Base-by-base conservation (phyloP, 148 eudicot genomes). In the Arbutus unedo region DNA sequence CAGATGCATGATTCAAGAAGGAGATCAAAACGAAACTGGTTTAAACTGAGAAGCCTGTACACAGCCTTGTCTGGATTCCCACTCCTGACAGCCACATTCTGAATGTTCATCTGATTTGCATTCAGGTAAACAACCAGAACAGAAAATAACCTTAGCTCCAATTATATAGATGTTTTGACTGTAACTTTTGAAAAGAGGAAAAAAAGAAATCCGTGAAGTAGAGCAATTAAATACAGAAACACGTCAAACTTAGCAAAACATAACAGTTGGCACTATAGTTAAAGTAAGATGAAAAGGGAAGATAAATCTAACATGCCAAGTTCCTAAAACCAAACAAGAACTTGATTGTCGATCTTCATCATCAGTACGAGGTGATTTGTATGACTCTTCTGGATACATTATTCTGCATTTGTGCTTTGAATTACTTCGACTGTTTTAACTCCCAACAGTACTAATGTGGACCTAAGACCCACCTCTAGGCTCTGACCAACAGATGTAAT, bases 1-100 rank as follows among this genome's bases (percentile, higher is more conserved):
- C 99, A 96, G 53, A 94, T 67, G 76, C 88, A 92, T 10, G 95
- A 93, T 89, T 89, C 95, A 68, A 96, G 90, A 55, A 92, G 73
- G 81, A 96, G 93, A 68, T 88, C 99, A 86, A 87, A 89, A 16
- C 88, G 83, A 68, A 93, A 77, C 71, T 86, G 87, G 79, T 96
- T 96, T 90, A 96, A 85, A 82, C 85, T 82, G 60, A 93, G 91
- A 87, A 87, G 86, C 55, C 88, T 93, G 86, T 82, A 87, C 15
- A 81, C 85, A 56, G 91, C 83, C 73, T 79, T 83, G 62, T 81
- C 84, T 64, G 84, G 79, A 81, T 83, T 78, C 75, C 89, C 90
- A 84, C 85, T 87, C 84, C 85, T 84, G 18, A 81, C 78, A 44
- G 86, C 83, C 75, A 64, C 84, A 66, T 86, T 91, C 74, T 84